Conservation (phyloP, 2,329 filamentous ascomycete genomes). For the Arachnomyces sp. region DNA sequence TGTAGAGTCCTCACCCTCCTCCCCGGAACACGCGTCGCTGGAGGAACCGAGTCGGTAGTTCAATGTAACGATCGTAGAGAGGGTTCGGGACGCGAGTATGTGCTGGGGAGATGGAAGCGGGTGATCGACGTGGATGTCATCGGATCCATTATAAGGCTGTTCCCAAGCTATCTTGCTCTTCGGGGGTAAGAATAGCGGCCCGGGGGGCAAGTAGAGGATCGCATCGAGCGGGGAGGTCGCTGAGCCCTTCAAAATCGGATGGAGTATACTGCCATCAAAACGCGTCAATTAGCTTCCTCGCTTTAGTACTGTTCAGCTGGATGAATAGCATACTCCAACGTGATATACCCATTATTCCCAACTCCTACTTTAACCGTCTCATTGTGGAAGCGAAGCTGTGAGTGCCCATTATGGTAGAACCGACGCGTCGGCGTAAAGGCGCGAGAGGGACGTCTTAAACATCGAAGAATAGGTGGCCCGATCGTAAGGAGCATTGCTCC, state of each 20-base stretch:
- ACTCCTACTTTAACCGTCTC: constrained; percentile 19
- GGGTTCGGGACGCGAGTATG: constrained; percentile 23
- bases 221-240: constrained; percentile 18
- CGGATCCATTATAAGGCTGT: not conserved
- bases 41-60: constrained; percentile 31
- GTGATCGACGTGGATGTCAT: not conserved
- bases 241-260: not conserved
- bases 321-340: constrained; percentile 16
- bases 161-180: not conserved
- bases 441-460: too few relatives aligned
- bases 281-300: not conserved
- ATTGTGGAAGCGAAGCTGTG: constrained; percentile 10
- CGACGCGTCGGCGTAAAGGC: too few relatives aligned
- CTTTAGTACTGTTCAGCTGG: not conserved
- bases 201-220: constrained; percentile 30
- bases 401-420: too few relatives aligned
- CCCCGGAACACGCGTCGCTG: not conserved
- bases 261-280: constrained; percentile 1
- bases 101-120: constrained; percentile 16
- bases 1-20: not conserved
- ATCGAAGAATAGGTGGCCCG: too few relatives aligned
- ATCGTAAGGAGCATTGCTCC: too few relatives aligned
- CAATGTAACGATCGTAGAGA: constrained; percentile 31
- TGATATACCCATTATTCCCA: constrained; percentile 22
- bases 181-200: constrained; percentile 20